phyloP scores from a whole-genome alignment of 805 yeast genomes.

The Candida suzukii region DNA sequence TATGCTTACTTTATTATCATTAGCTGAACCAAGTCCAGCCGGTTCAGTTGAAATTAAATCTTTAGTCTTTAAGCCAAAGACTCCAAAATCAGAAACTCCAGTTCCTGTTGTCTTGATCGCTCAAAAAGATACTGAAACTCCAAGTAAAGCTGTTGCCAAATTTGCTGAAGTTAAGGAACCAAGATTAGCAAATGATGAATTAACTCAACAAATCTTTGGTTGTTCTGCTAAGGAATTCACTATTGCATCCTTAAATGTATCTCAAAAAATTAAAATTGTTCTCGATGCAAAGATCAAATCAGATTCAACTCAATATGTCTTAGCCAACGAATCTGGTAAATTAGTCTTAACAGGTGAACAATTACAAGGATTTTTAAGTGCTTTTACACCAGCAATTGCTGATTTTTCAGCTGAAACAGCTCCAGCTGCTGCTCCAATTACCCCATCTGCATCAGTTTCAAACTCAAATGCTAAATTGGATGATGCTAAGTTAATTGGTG shows the following conservation, averaged over 20 bases:
- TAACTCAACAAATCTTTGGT: slow-evolving; percentile 57
- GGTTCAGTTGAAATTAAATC: slow-evolving; percentile 57
- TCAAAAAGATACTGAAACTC: slow-evolving; percentile 60
- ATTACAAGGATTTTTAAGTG: slow-evolving; percentile 40
- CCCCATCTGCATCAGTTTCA: slow-evolving; percentile 21
- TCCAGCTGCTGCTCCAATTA: slow-evolving; percentile 33
- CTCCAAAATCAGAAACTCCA: slow-evolving; percentile 72
- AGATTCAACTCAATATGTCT: slow-evolving; percentile 30
- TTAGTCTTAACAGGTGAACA: slow-evolving; percentile 41
- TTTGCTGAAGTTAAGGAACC: slow-evolving; percentile 75
- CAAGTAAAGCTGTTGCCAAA: slow-evolving; percentile 56
- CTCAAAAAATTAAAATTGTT: slow-evolving; percentile 53
- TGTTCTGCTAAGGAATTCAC: slow-evolving; percentile 56
- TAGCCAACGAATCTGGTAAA: slow-evolving; percentile 47
- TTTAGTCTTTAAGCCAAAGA: slow-evolving; percentile 85
- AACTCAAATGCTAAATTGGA: slow-evolving; percentile 52
- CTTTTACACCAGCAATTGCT: slow-evolving; percentile 43
- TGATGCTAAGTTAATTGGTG: slow-evolving; percentile 90
- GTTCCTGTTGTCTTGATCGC: slow-evolving; percentile 81
- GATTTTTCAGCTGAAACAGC: slow-evolving; percentile 45
- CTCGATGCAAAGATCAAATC: slow-evolving; percentile 46
- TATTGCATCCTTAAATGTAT: slow-evolving; percentile 41
- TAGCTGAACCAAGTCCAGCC: slow-evolving; percentile 46
- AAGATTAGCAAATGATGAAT: slow-evolving; percentile 78
- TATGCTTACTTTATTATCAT: slow-evolving; percentile 58